Evolutionary conservation across 2,329 filamentous ascomycete species (phyloP).

Genomic region (Arthrobotrys musiformis): DNA sequence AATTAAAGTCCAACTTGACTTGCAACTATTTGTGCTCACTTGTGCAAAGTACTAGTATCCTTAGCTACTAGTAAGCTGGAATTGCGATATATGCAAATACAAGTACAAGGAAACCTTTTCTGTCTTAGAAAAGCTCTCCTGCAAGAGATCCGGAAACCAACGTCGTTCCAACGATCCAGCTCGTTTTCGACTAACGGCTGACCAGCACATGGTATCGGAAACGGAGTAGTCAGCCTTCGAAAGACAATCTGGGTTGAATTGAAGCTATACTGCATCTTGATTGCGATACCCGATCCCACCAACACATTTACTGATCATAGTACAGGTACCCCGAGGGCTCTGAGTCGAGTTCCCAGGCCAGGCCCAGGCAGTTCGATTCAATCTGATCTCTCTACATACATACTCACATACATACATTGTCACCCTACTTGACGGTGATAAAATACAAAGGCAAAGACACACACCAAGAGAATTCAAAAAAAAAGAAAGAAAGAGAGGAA

Average conservation of each 20-base stretch:
- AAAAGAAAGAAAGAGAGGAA: background rate
- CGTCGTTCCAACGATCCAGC: slow-evolving; percentile 30
- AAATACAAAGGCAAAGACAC: too few species aligned
- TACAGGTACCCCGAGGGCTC: background rate
- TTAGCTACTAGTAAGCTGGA: too few species aligned
- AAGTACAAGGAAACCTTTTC: background rate
- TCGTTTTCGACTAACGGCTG: slow-evolving; percentile 24
- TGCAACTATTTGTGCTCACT: too few species aligned
- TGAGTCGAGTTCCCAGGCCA: background rate
- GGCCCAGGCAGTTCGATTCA: background rate
- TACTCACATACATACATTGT: slow-evolving; percentile 12
- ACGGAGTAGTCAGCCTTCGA: slow-evolving; percentile 51
- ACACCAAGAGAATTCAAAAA: too few species aligned
- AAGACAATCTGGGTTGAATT: slow-evolving; percentile 25
- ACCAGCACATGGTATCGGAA: slow-evolving; percentile 43
- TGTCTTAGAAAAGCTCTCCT: slow-evolving; percentile 19
- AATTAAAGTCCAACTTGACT: background rate
- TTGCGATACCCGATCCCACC: too few species aligned
- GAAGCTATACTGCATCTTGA: slow-evolving; percentile 26
- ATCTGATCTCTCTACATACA: background rate
- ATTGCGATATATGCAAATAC: background rate
- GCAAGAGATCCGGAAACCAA: slow-evolving; percentile 25
- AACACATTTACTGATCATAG: slow-evolving; percentile 15
- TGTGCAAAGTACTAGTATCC: too few species aligned
- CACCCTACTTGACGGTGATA: slow-evolving; percentile 1